These are phyloP conservation scores for Nitzschia sp. DNA, from an alignment of 108 stramenopile species.

Conservation along the genomic window DNA sequence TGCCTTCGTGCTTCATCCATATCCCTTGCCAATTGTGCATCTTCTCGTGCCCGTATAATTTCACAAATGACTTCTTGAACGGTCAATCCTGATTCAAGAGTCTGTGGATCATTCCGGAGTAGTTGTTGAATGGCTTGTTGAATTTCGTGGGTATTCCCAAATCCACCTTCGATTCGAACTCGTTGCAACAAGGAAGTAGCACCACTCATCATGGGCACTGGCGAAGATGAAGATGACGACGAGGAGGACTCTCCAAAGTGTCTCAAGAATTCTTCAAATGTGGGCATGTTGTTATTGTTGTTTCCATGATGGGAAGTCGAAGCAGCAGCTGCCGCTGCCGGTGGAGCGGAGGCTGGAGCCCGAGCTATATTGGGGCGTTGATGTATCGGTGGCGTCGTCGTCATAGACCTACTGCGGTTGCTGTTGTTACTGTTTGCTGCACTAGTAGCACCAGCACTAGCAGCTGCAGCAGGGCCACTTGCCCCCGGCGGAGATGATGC, in stretches of 20 bases:
- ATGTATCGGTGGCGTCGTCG: too few relatives aligned
- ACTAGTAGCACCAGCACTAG: background rate
- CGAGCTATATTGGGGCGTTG: too few relatives aligned
- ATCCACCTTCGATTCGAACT: background rate
- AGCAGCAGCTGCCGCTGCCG: background rate
- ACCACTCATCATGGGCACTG: too few relatives aligned
- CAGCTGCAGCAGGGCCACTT: background rate
- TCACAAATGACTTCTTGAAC: conserved; percentile 6
- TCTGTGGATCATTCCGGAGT: background rate
- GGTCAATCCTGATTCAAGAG: too few relatives aligned
- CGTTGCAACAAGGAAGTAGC: too few relatives aligned
- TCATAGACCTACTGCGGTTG: too few relatives aligned
- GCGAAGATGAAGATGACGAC: too few relatives aligned
- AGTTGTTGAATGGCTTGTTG: background rate
- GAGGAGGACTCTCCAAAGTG: background rate
- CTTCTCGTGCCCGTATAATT: background rate
- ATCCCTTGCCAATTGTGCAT: background rate
- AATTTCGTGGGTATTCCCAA: background rate
- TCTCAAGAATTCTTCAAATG: background rate
- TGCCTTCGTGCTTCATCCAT: conserved; percentile 1
- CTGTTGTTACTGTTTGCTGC: too few relatives aligned
- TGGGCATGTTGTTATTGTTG: background rate
- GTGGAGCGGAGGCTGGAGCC: background rate
- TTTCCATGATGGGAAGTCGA: background rate
- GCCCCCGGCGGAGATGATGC: background rate